phyloP scores from a whole-genome alignment of 352 stramenopile genomes.

The Globisporangium paroecandrum region DNA sequence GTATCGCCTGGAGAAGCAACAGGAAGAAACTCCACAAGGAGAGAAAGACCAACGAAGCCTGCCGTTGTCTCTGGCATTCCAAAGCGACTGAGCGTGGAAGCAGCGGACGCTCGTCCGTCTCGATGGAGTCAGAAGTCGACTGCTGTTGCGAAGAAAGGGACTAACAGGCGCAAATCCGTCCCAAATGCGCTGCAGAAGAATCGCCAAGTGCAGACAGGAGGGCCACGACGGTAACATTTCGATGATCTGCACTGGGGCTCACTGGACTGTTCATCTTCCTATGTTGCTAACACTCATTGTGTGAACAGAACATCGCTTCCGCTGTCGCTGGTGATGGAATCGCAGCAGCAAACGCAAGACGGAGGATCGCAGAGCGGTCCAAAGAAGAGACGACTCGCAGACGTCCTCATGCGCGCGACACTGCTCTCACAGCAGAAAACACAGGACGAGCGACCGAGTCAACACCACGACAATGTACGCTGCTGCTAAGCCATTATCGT shows the following conservation, averaged over 20 bases:
- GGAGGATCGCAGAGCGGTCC: not conserved
- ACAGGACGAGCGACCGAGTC: not conserved
- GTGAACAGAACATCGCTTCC: not conserved
- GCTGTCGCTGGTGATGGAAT: slow-evolving; percentile 5
- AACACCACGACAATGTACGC: not conserved
- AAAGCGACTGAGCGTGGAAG: slow-evolving; percentile 40
- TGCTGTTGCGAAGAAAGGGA: slow-evolving; percentile 22
- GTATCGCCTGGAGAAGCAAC: not conserved
- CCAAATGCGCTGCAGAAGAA: slow-evolving; percentile 22
- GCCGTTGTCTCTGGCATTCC: not conserved
- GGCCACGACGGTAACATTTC: slow-evolving; percentile 6
- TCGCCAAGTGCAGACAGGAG: slow-evolving; percentile 7
- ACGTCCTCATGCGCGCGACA: slow-evolving; percentile 63
- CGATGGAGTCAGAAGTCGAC: slow-evolving; percentile 35
- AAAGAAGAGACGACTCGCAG: slow-evolving; percentile 38
- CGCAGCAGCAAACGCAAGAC: slow-evolving; percentile 13
- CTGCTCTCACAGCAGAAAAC: slow-evolving; percentile 45
- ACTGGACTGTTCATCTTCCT: no score
- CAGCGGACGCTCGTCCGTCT: slow-evolving; percentile 41
- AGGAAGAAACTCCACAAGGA: not conserved
- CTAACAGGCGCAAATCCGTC: slow-evolving; percentile 36
- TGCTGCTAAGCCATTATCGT: not conserved
- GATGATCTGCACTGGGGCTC: not conserved
- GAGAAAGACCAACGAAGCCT: slow-evolving; percentile 1
- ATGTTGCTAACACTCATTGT: no score